Base-by-base conservation (phyloP, 805 yeast species). In the Jamesozyma gamospora region DNA sequence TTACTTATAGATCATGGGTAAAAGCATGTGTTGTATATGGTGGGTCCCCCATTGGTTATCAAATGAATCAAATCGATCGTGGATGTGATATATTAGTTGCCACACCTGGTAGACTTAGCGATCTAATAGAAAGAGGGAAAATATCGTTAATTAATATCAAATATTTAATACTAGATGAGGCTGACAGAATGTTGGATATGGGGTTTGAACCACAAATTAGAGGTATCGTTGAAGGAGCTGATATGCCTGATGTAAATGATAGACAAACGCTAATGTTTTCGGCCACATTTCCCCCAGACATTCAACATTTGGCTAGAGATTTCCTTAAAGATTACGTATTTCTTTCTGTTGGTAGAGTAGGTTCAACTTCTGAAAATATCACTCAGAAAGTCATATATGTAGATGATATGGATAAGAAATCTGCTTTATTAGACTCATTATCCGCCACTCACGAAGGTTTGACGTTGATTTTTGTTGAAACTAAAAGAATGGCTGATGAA, bases 181-280 rank as follows among this genome's bases (percentile, higher is more conserved):
- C 98, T 58, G 98, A 90, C 70, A 83, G 97, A 72, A 92, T 90
- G 97, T 77, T 90, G 70, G 97, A 90, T 77, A 90, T 92, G 97
- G 98, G 98, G 74, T 92, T 92, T 71, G 97, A 90, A 72, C 96
- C 96, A 48, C 97, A 92, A 74, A 92, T 90, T 63, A 84, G 97
- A 75, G 83, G 87, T 65, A 88, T 90, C 58, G 97, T 92, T 45
- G 92, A 88, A 67, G 94, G 82, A 49, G 87, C 92, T 71, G 96
- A 86, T 65, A 90, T 90, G 97, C 97, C 97, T 46, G 77, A 71
- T 48, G 92, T 83, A 41, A 69, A 73, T 44, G 72, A 80, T 53
- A 82, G 97, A 70, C 97, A 92, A 70, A 92, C 97, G 25, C 77
- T 92, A 58, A 84, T 90, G 95, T 92, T 92, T 70, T 85, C 95